Evolutionary conservation across 2,329 filamentous ascomycete species (phyloP), one percentile per base, ranked within the genome.

Genomic region (Talaromyces sp.): DNA sequence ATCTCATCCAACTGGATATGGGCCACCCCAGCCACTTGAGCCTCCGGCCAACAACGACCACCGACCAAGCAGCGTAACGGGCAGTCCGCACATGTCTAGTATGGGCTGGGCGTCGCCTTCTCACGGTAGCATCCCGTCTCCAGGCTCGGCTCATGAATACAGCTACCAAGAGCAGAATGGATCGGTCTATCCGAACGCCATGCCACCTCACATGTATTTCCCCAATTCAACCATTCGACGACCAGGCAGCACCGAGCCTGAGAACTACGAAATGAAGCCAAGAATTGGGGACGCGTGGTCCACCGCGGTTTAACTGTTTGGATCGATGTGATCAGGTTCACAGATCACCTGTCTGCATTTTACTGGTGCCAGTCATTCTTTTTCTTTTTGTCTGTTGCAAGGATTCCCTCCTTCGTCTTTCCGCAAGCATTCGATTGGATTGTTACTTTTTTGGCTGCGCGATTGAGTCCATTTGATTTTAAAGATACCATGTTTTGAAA

Each of bases 61-160:
- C 62, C 87, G 89, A 68, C 81, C 85, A 2, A 86, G 84, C 56
- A 96, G 91, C 72, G 88, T 85, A n/a, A 86, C 81, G 61, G 90
- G 90, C 58, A 96, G 92, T 74, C 93, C 93, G 57, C 93, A 97
- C 75, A 91, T 96, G 86, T 78, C 80, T 64, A 87, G 84, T 63
- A 84, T 91, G 64, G 90, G 91, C 59, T 97, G 93, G 93, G 90
- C 92, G 66, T 96, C 92, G 4, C 92, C 92, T 4, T 86, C 88
- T 2, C 90, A 93, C 67, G 85, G 86, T 65, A 84, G 84, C 33
- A 86, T 92, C 66, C 86, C 89, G 10, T 88, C 89, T 9, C 89
- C 92, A 52, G 85, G 83, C 52, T 86, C 84, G 17, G 71, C 73
- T 27, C 93, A 92, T 65, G 87, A 90, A 64, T 96, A 96, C 71